phyloP scores from a whole-genome alignment of 1,284 basidiomycete genomes.

The Tilletia horrida region DNA sequence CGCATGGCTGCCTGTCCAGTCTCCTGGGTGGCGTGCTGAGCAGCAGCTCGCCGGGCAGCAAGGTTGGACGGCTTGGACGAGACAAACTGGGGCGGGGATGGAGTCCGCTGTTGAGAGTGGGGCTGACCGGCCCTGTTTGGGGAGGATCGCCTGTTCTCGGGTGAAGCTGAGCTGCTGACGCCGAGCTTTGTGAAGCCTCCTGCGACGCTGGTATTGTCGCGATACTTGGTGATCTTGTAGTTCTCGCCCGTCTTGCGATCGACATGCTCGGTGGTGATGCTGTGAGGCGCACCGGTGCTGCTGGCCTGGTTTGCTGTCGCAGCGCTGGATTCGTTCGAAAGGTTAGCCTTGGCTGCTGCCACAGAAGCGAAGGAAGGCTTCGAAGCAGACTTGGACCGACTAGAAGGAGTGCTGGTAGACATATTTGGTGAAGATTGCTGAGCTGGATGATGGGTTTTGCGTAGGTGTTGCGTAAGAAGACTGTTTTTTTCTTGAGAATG shows the following conservation, averaged over 20 bases:
- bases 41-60: constrained; percentile 10
- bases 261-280: constrained; percentile 17
- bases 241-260: constrained; percentile 7
- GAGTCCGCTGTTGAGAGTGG: constrained; percentile 4
- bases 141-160: not conserved
- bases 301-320: not conserved
- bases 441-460: too few species aligned
- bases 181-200: constrained; percentile 15
- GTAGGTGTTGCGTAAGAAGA: too few species aligned
- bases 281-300: not conserved
- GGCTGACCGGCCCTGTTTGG: not conserved
- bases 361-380: not conserved
- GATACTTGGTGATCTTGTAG: constrained; percentile 18
- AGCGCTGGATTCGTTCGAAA: not conserved
- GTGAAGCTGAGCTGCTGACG: not conserved
- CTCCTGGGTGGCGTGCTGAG: not conserved
- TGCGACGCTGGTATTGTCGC: constrained; percentile 15
- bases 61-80: constrained; percentile 10
- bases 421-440: too few species aligned
- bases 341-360: not conserved
- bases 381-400: not conserved
- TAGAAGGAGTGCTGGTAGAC: not conserved
- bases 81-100: not conserved
- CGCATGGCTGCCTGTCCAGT: not conserved
- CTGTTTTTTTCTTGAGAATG: too few species aligned